Conservation (phyloP, 805 yeast species). For the Tetrapisispora fleetii region DNA sequence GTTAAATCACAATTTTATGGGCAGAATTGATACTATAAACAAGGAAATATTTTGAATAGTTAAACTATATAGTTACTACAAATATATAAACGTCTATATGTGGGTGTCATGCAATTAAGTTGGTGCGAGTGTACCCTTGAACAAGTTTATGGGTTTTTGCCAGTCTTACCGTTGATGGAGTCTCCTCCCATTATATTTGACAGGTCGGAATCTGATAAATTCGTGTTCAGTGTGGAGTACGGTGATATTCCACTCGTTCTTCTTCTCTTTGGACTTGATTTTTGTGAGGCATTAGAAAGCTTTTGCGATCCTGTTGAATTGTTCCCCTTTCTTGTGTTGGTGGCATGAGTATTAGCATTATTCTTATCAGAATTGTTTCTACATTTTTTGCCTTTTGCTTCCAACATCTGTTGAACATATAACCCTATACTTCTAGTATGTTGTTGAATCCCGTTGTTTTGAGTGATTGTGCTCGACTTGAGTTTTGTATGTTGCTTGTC, state of each 20-base stretch:
- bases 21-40: too few relatives aligned
- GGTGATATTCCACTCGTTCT: constrained; percentile 12
- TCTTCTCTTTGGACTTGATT: constrained; percentile 6
- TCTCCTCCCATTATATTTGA: not conserved
- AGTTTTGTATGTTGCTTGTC: constrained; percentile 1
- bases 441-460: not conserved
- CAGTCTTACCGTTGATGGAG: not conserved
- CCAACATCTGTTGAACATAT: constrained; percentile 1
- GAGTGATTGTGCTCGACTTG: not conserved
- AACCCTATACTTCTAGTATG: constrained; percentile 1
- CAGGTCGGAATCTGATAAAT: not conserved
- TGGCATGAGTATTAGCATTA: not conserved
- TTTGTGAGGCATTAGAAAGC: not conserved
- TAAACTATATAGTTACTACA: too few relatives aligned
- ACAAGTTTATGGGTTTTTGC: not conserved
- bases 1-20: too few relatives aligned
- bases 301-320: not conserved
- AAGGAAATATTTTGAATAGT: too few relatives aligned
- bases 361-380: not conserved
- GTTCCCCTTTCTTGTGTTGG: not conserved
- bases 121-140: too few relatives aligned
- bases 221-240: constrained; percentile 2
- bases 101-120: too few relatives aligned
- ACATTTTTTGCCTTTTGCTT: constrained; percentile 1
- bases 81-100: too few relatives aligned